Base-by-base conservation (phyloP, 345 rosid genomes). In the Punica granatum region DNA sequence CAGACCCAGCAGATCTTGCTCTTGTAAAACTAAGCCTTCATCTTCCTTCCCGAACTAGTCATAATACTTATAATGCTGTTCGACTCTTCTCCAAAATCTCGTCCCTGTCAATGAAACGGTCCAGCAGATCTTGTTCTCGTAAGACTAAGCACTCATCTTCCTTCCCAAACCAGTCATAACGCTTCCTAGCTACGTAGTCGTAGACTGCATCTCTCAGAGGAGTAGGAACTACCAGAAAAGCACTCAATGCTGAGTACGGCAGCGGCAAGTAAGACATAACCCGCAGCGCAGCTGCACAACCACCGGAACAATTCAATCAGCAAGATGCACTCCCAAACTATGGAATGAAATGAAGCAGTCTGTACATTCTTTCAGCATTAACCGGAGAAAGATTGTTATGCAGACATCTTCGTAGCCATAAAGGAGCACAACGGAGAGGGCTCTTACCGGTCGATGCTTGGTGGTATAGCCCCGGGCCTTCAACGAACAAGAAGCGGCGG, bases 91-190 rank as follows among this genome's bases (percentile, higher is more conserved):
- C 70, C 69, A 82, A 68, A 64, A 88, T 70, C 76, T 89, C 98
- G 69, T 90, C 91, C 69, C 87, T 84, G 66, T 90, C 95, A 35
- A 92, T 84, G 71, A 90, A 92, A 62, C 97, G 84, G 32, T 88
- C 89, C 42, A 92, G 81, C 70, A 90, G 65, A 78, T 92, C 86
- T 37, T 73, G 73, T 21, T 92, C 96, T 43, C 78, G 75, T 78
- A 90, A 76, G 48, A 85, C 92, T 66, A 92, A 76, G 80, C 97
- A 90, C 64, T 79, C 81, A 5, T 83, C 81, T 51, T 85, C 83
- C 60, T 86, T 90, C 36, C 96, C 98, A 68, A 85, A 90, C 95
- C 94, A 90, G 69, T 77, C 69, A 53, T 88, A 90, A 61, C 92
- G 92, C 46, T 70, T 71, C 70, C 79, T 85, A 11, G 98, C 98